These are phyloP conservation scores for Lepidopterella palustris DNA, from an alignment of 495 filamentous ascomycete genomes.

Conservation along the genomic window DNA sequence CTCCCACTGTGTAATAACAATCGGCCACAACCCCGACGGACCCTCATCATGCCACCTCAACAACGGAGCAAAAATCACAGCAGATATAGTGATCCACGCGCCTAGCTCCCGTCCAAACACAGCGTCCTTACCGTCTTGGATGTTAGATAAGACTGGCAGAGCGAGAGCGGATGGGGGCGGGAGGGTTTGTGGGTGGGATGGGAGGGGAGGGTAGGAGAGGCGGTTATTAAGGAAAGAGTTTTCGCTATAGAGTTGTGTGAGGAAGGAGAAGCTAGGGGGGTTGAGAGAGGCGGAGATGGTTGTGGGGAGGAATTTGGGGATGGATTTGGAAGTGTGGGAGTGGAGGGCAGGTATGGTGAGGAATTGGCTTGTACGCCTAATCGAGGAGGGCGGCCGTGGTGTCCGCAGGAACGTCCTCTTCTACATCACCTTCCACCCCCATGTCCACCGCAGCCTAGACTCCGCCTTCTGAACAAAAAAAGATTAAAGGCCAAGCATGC, in stretches of 20 bases:
- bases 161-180: slow-evolving; percentile 15
- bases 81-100: slow-evolving; percentile 25
- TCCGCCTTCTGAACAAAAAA: no score
- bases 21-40: slow-evolving; percentile 11
- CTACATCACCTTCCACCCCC: no score
- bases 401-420: no score
- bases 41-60: slow-evolving; percentile 15
- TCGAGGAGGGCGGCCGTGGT: slow-evolving; percentile 2
- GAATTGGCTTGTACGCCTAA: no score
- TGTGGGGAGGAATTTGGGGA: slow-evolving; percentile 31
- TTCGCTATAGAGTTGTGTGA: slow-evolving; percentile 23
- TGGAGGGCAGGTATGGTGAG: neutral
- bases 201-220: no score
- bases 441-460: no score
- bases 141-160: slow-evolving; percentile 26
- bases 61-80: slow-evolving; percentile 26
- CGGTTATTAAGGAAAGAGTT: no score
- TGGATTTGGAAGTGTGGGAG: slow-evolving; percentile 29
- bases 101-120: slow-evolving; percentile 31
- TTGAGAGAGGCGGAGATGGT: slow-evolving; percentile 31
- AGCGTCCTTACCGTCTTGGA: slow-evolving; percentile 16
- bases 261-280: slow-evolving; percentile 28
- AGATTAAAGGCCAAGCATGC: no score
- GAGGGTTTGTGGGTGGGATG: no score
- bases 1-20: slow-evolving; percentile 13